Evolutionary conservation across 345 rosid genomes (phyloP), one percentile per base, ranked within the genome.

Genomic region (Salix koriyanagi): DNA sequence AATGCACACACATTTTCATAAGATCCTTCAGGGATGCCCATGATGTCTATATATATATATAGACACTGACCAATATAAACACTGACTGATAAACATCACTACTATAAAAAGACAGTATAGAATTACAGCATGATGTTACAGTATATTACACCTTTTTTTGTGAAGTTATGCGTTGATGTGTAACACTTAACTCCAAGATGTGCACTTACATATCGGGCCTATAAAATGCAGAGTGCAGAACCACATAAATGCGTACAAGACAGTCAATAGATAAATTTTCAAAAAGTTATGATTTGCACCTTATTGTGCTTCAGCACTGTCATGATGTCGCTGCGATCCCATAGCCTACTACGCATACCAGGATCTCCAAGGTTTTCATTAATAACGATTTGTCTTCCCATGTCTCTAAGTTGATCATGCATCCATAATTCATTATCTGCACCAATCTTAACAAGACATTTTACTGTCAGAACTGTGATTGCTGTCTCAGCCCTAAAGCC

Each of bases 381-480:
- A 11, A 16, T 79, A 48, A 79, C 91, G 18, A 91, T 86, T 75
- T 89, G 86, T 74, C 88, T 86, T 72, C 90, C 98, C 98, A 94
- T 94, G 74, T 94, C 95, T 58, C 83, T 83, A 36, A 94, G 80
- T 71, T 86, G 94, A 83, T 94, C 97, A 76, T 94, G 98, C 91
- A 89, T 88, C 92, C 91, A 86, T 34, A 94, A 69, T 41, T 68
- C 68, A 44, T 67, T 5, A 13, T 77, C 74, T 46, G 46, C 70
- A 7, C 46, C 3, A 25, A 89, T 71, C 79, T 86, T 91, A 28
- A 94, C 10, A 25, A 94, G 91, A 72, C 90, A 89, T 84, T 83
- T 94, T 58, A 72, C 82, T 15, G 61, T 60, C 5, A 91, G 94
- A 26, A 68, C 86, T 72, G 44, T 72, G 52, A 94, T 76, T n/a